Percentiles rank a stretch among this genome's conserved stretches.
Conservation (phyloP, 2,329 filamentous ascomycete genomes). For the Setomelanomma holmii region DNA sequence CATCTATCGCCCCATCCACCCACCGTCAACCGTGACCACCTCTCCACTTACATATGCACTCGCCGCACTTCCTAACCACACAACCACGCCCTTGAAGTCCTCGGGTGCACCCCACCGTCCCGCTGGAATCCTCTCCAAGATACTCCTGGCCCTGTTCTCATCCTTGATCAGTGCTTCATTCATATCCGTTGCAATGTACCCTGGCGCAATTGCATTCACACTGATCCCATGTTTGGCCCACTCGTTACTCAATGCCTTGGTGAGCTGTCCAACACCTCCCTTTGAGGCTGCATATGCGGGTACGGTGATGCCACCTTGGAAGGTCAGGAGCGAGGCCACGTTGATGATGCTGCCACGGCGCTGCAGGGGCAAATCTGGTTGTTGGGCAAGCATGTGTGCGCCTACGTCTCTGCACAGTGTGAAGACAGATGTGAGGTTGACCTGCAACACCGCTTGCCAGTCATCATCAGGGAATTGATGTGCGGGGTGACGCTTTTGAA, state of each 20-base stretch:
- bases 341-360: conserved; percentile 80
- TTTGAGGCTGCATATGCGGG: conserved; percentile 88
- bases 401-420: conserved; percentile 77
- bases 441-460: conserved; percentile 83
- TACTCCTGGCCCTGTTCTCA: conserved; percentile 71
- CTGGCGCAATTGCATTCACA: conserved; percentile 88
- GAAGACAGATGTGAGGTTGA: conserved; percentile 86
- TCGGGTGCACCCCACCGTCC: conserved; percentile 83
- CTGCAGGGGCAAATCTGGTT: conserved; percentile 54
- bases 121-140: conserved; percentile 81
- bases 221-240: conserved; percentile 81
- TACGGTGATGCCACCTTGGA: conserved; percentile 87
- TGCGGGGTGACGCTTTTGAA: conserved; percentile 79
- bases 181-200: conserved; percentile 95
- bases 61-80: conserved; percentile 79
- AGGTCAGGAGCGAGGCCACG: conserved; percentile 79
- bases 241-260: conserved; percentile 85
- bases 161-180: conserved; percentile 82
- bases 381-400: conserved; percentile 74
- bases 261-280: conserved; percentile 83
- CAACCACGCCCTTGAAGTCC: conserved; percentile 84
- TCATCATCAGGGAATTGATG: conserved; percentile 78
- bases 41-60: conserved; percentile 84
- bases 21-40: conserved; percentile 83
- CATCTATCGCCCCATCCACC: conserved; percentile 84